Evolutionary conservation across 345 rosid species (phyloP), one percentile per base, ranked within the genome.

Genomic region (Gossypium herbaceum): DNA sequence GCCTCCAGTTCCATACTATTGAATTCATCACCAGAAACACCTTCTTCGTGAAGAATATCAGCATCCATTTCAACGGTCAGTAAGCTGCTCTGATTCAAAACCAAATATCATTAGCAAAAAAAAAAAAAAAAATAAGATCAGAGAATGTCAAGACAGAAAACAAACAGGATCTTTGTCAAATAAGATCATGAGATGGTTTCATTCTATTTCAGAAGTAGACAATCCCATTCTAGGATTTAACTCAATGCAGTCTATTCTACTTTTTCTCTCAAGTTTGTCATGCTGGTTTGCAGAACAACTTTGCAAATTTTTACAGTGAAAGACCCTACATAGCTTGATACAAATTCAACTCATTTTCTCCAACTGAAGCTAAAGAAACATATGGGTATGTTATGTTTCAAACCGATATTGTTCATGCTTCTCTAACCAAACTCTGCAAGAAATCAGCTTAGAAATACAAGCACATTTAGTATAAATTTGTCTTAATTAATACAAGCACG

Each of bases 11-110:
- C 78, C 64, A 81, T 73, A 75, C 88, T 84, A 48, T 80, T 82
- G 51, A 81, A 73, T 70, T 86, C 97, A 83, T 88, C 89, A 2
- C 85, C 82, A 76, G 88, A 85, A 44, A 77, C 71, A 29, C 72
- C 72, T 55, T 67, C 78, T 62, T 83, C 82, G n/a, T 79, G 78
- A 68, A 76, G 81, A 27, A 67, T 54, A 80, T 82, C 87, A 15
- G 54, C 68, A 68, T 82, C 87, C 94, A 90, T 89, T 76, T 81
- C 62, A 43, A 77, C 19, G 55, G 16, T 48, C 20, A 44, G 62
- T 41, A 62, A 17, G 51, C 24, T 15, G 72, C 63, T 17, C 19
- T 24, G 24, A 27, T 17, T 66, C 60, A 74, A 64, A n/a, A 72
- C 78, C 39, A 44, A 69, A 63, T 43, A 69, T 44, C 25, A 74